Percentiles rank a stretch among this genome's conserved stretches.
Evolutionary conservation across 176 grass and related monocot genomes (phyloP).

Genomic region (Lolium multiflorum): DNA sequence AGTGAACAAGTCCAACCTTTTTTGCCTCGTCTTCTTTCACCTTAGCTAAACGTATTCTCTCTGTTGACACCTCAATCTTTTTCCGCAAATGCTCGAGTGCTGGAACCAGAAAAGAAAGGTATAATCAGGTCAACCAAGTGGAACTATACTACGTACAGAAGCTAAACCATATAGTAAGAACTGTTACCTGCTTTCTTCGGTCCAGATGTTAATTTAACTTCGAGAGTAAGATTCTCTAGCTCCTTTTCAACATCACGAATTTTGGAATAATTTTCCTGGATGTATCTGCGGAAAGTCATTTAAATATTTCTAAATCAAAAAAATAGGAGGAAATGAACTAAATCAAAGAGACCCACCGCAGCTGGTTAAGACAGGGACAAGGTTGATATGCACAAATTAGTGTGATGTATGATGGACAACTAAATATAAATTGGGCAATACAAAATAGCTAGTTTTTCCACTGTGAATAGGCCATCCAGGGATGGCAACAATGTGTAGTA

Average conservation of each 20-base stretch:
- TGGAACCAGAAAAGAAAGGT: constrained; percentile 47
- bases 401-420: background rate
- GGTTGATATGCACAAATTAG: background rate
- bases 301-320: background rate
- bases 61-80: constrained; percentile 88
- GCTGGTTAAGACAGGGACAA: constrained; percentile 6
- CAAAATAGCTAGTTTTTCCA: background rate
- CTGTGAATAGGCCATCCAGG: background rate
- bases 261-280: constrained; percentile 97
- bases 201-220: constrained; percentile 93
- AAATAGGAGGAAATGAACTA: constrained; percentile 13
- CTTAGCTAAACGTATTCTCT: constrained; percentile 82
- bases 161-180: constrained; percentile 32
- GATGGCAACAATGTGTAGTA: constrained; percentile 15
- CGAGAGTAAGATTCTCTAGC: constrained; percentile 78
- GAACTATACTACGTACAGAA: constrained; percentile 29
- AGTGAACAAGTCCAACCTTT: constrained; percentile 58
- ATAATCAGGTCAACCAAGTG: constrained; percentile 17
- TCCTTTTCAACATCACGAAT: constrained; percentile 96
- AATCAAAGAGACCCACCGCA: constrained; percentile 4
- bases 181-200: constrained; percentile 92
- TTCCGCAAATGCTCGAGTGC: constrained; percentile 90
- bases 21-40: constrained; percentile 85
- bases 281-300: constrained; percentile 64
- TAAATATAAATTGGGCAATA: constrained; percentile 13